These are phyloP conservation scores for Ganoderma resinaceum DNA, from an alignment of 1,284 basidiomycete species.

Conservation along the genomic window DNA sequence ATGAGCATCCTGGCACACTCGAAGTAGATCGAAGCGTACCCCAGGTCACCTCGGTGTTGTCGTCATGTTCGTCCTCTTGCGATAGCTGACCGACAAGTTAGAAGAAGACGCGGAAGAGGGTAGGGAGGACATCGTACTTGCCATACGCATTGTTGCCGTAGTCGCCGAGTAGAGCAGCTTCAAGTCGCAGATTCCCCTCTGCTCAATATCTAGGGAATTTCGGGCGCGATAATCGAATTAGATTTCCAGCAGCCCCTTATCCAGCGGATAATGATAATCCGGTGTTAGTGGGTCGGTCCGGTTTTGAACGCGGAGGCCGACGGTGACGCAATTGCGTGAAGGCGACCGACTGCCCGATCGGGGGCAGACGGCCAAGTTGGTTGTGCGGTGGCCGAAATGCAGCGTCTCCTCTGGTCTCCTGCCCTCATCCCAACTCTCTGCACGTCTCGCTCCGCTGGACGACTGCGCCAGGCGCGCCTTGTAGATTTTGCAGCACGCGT, in stretches of 20 bases:
- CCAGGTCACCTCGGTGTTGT: conserved; percentile 92
- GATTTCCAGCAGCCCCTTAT: no score
- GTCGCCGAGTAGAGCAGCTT: conserved; percentile 4
- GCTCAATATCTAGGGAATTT: not conserved
- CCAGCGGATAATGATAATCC: not conserved
- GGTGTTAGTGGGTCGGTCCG: not conserved
- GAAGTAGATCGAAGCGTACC: conserved; percentile 50
- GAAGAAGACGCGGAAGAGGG: not conserved
- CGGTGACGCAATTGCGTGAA: not conserved
- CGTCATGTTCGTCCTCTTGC: conserved; percentile 82
- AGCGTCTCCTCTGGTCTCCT: not conserved
- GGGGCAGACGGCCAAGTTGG: not conserved
- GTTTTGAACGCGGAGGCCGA: not conserved
- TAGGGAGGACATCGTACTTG: conserved; percentile 36
- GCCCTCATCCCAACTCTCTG: not conserved
- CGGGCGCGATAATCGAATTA: not conserved
- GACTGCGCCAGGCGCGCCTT: not conserved
- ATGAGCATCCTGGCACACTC: not conserved
- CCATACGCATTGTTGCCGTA: conserved; percentile 60
- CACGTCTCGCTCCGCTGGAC: not conserved
- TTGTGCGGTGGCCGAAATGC: not conserved
- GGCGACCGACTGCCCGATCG: not conserved
- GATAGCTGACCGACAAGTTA: conserved; percentile 54
- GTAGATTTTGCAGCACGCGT: no score
- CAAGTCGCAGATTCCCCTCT: not conserved